Percentiles rank a stretch among this genome's conserved stretches.
Evolutionary conservation across 2,329 filamentous ascomycete species (phyloP).

Genomic region (Mycogone perniciosa): DNA sequence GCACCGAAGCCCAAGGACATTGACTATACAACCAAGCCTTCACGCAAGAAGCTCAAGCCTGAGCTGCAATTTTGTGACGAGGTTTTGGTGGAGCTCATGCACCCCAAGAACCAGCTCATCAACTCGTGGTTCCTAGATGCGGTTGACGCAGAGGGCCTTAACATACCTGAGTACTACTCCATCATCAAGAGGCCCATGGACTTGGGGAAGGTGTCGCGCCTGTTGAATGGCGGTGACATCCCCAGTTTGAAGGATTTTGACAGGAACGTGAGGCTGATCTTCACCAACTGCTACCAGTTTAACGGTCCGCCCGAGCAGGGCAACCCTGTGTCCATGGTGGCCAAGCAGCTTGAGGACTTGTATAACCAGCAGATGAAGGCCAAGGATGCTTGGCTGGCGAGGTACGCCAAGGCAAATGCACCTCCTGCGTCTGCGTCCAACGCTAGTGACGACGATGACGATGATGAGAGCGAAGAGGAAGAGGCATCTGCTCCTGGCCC

Average conservation of each 20-base stretch:
- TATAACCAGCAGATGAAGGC: conserved; percentile 71
- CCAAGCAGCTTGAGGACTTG: conserved; percentile 64
- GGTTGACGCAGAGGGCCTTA: conserved; percentile 88
- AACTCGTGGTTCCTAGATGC: conserved; percentile 73
- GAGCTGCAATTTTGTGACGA: conserved; percentile 88
- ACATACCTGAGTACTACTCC: conserved; percentile 88
- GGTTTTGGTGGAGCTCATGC: conserved; percentile 69
- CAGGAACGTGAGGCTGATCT: conserved; percentile 72
- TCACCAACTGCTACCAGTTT: conserved; percentile 88
- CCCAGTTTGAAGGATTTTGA: conserved; percentile 79
- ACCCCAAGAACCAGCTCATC: conserved; percentile 60
- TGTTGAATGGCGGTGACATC: conserved; percentile 74
- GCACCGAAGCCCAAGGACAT: conserved; percentile 85
- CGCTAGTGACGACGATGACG: conserved; percentile 64
- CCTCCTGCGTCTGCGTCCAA: conserved; percentile 56
- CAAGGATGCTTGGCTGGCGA: conserved; percentile 75
- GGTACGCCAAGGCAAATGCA: conserved; percentile 53
- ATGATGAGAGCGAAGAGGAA: conserved; percentile 60
- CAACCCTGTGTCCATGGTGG: conserved; percentile 66
- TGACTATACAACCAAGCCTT: conserved; percentile 68
- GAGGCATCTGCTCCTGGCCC: conserved; percentile 36
- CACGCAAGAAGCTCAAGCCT: conserved; percentile 81
- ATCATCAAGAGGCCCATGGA: conserved; percentile 98
- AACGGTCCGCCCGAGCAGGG: conserved; percentile 55
- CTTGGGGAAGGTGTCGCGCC: conserved; percentile 70